These are phyloP conservation scores for Aspergillus ruber DNA, from an alignment of 2,329 filamentous ascomycete genomes.

Conservation along the genomic window DNA sequence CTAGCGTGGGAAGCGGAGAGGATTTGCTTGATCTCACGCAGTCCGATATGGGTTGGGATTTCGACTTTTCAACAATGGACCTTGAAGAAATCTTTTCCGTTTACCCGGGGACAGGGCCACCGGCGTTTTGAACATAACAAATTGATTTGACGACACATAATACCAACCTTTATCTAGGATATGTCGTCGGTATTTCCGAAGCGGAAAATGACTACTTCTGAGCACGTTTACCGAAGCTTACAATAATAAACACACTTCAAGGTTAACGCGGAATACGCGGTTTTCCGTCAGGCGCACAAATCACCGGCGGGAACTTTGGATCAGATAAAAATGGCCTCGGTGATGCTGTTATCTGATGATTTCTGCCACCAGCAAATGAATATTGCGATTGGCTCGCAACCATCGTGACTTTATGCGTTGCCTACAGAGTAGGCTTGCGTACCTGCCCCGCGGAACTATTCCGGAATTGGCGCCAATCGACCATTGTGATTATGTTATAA, in stretches of 20 bases:
- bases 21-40: constrained; percentile 32
- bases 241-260: not conserved
- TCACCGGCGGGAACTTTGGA: too few species aligned
- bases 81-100: constrained; percentile 33
- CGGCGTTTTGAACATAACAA: not conserved
- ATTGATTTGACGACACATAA: not conserved
- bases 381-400: not conserved
- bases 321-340: too few species aligned
- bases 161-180: not conserved
- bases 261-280: not conserved
- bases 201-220: too few species aligned
- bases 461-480: too few species aligned
- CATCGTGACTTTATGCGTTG: too few species aligned
- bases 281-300: not conserved
- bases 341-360: too few species aligned
- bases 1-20: constrained; percentile 20
- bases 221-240: too few species aligned
- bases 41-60: constrained; percentile 34
- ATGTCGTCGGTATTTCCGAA: too few species aligned
- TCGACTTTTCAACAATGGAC: constrained; percentile 37
- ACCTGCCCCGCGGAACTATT: too few species aligned
- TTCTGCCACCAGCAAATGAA: not conserved
- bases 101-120: constrained; percentile 17
- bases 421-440: too few species aligned
- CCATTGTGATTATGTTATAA: not conserved